These are phyloP conservation scores for Sordariomycetes sp. DNA, from an alignment of 2,329 filamentous ascomycete genomes.

Conservation along the genomic window DNA sequence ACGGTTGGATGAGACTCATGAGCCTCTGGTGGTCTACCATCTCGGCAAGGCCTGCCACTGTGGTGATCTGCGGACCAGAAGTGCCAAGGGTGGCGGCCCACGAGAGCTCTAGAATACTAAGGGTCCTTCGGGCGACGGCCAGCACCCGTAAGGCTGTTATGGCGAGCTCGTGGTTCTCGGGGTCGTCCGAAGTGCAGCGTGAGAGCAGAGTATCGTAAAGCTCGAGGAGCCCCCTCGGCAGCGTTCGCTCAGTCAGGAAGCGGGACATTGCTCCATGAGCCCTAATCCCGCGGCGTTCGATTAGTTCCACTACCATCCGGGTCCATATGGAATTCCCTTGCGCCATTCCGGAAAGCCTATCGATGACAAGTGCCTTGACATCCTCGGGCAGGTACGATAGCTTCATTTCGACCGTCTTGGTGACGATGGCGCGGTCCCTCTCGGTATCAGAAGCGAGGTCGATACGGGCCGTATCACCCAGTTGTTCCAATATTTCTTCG, in stretches of 20 bases:
- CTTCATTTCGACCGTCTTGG: background rate
- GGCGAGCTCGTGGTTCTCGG: slow-evolving; percentile 6
- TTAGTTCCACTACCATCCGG: slow-evolving; percentile 9
- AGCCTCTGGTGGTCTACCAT: slow-evolving; percentile 15
- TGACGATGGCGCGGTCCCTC: background rate
- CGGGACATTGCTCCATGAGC: background rate
- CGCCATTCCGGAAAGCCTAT: slow-evolving; percentile 8
- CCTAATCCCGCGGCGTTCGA: background rate
- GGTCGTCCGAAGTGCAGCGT: slow-evolving; percentile 8
- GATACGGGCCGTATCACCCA: slow-evolving; percentile 5
- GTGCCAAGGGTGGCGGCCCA: slow-evolving; percentile 15
- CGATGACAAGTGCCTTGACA: slow-evolving; percentile 8
- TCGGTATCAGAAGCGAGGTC: slow-evolving; percentile 1
- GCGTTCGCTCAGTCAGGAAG: background rate
- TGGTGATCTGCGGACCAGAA: slow-evolving; percentile 10
- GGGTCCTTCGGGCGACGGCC: slow-evolving; percentile 13
- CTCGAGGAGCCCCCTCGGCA: slow-evolving; percentile 7
- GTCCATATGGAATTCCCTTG: slow-evolving; percentile 11
- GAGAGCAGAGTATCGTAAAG: slow-evolving; percentile 9
- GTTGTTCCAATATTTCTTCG: slow-evolving; percentile 5
- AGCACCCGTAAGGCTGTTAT: slow-evolving; percentile 12
- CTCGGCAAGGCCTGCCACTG: slow-evolving; percentile 6
- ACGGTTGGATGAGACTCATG: slow-evolving; percentile 11
- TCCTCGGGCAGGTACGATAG: slow-evolving; percentile 8
- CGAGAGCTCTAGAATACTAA: slow-evolving; percentile 18